A percentile compares a stretch with the other conserved stretches of the same genome.
Evolutionary conservation across 345 rosid species (phyloP).

Genomic region (Syzygium aromaticum): DNA sequence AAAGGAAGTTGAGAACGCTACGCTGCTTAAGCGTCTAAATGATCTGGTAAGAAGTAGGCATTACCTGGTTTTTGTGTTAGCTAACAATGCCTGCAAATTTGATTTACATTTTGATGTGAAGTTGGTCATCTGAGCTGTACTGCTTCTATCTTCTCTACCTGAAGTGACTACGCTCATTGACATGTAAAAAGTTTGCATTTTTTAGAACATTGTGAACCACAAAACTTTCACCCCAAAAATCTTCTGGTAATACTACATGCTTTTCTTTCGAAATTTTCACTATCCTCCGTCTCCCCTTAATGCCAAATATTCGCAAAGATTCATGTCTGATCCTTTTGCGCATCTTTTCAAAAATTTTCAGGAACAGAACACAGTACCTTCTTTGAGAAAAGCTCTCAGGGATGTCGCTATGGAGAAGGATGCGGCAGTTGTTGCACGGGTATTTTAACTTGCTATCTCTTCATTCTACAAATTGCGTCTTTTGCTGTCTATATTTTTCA

Average conservation of each 20-base stretch:
- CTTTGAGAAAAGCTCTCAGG: conserved; percentile 86
- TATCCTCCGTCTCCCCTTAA: background rate
- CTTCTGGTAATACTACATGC: background rate
- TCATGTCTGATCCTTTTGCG: background rate
- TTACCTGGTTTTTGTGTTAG: background rate
- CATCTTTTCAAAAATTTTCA: conserved; percentile 14
- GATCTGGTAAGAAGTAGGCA: conserved; percentile 40
- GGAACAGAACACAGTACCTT: conserved; percentile 86
- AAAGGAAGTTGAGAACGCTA: conserved; percentile 47
- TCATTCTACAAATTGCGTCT: background rate
- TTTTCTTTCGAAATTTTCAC: background rate
- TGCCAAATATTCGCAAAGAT: background rate
- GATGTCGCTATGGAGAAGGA: conserved; percentile 99
- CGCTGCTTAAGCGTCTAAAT: conserved; percentile 46
- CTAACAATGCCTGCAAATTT: background rate
- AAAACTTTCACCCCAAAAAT: background rate
- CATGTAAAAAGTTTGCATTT: background rate
- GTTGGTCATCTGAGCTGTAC: background rate
- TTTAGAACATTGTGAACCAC: background rate
- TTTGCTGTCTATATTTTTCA: background rate
- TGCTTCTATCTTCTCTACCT: background rate
- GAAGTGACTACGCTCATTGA: background rate
- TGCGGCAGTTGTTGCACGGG: conserved; percentile 96
- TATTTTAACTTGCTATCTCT: conserved; percentile 1
- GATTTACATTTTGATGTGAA: background rate